These are phyloP conservation scores for Lentinula guzmanii DNA, from an alignment of 768 basidiomycete genomes.

Conservation along the genomic window DNA sequence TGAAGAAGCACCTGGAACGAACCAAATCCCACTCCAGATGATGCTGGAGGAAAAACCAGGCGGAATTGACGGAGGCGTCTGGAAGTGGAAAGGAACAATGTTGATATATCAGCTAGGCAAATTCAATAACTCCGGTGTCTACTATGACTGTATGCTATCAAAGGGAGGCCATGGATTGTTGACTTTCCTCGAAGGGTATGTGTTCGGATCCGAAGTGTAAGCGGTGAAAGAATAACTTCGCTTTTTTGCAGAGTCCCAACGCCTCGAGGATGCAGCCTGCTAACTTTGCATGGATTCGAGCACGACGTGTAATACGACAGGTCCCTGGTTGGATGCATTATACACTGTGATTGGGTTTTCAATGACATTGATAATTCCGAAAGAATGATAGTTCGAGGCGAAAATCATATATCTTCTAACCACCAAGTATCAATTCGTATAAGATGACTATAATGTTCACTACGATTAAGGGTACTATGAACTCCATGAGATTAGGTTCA, in stretches of 20 bases:
- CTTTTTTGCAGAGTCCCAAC: slow-evolving; percentile 22
- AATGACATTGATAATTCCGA: background rate
- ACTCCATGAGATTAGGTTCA: background rate
- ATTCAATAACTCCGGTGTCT: slow-evolving; percentile 36
- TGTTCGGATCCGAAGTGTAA: slow-evolving; percentile 7
- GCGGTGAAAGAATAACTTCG: background rate
- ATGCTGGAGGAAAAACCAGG: slow-evolving; percentile 19
- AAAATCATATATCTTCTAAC: background rate
- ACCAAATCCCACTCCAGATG: slow-evolving; percentile 43
- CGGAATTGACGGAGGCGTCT: background rate
- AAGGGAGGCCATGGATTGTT: slow-evolving; percentile 38
- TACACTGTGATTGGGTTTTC: background rate
- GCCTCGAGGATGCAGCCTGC: slow-evolving; percentile 32
- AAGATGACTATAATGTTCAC: slow-evolving; percentile 83
- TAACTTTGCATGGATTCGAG: slow-evolving; percentile 39
- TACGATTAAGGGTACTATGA: slow-evolving; percentile 84
- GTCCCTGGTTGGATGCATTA: too few relatives aligned
- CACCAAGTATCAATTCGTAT: slow-evolving; percentile 53
- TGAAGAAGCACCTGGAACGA: slow-evolving; percentile 11
- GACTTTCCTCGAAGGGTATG: slow-evolving; percentile 42
- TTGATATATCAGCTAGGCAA: slow-evolving; percentile 39
- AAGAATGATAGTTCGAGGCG: background rate
- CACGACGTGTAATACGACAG: slow-evolving; percentile 4
- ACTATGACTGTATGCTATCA: slow-evolving; percentile 34
- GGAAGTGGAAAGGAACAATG: slow-evolving; percentile 45